Conservation (phyloP, 306 rosid species). For the Mucuna pruriens region DNA sequence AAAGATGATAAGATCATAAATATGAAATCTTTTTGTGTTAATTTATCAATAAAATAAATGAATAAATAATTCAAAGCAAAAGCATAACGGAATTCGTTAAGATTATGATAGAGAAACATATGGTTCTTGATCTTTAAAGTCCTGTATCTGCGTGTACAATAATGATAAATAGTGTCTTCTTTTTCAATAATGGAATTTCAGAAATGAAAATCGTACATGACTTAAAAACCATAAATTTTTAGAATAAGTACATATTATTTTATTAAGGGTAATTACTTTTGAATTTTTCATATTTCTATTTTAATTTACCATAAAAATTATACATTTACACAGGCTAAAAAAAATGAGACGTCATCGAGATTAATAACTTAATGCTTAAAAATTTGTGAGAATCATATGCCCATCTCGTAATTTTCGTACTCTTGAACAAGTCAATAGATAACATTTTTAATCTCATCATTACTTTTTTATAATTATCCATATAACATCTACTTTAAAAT, state of each 20-base stretch:
- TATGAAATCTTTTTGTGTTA: not conserved
- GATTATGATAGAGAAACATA: not conserved
- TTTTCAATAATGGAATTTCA: not conserved
- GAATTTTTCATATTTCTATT: not conserved
- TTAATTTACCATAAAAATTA: not conserved
- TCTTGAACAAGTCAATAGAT: not conserved
- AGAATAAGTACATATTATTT: not conserved
- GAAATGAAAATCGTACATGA: not conserved
- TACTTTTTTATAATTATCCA: not conserved
- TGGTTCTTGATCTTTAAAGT: not conserved
- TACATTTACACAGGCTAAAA: not conserved
- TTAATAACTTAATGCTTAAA: not conserved
- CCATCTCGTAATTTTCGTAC: not conserved
- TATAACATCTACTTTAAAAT: not conserved
- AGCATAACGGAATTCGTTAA: not conserved
- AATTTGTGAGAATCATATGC: not conserved
- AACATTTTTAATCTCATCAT: not conserved
- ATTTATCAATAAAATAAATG: not conserved
- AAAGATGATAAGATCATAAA: not conserved
- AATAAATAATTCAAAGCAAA: not conserved
- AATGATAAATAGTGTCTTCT: not conserved
- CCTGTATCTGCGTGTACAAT: not conserved
- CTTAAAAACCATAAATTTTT: not conserved
- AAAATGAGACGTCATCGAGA: not conserved
- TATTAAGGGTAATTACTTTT: not conserved